Evolutionary conservation across 2,329 filamentous ascomycete genomes (phyloP).

Genomic region (Venturia nashicola): DNA sequence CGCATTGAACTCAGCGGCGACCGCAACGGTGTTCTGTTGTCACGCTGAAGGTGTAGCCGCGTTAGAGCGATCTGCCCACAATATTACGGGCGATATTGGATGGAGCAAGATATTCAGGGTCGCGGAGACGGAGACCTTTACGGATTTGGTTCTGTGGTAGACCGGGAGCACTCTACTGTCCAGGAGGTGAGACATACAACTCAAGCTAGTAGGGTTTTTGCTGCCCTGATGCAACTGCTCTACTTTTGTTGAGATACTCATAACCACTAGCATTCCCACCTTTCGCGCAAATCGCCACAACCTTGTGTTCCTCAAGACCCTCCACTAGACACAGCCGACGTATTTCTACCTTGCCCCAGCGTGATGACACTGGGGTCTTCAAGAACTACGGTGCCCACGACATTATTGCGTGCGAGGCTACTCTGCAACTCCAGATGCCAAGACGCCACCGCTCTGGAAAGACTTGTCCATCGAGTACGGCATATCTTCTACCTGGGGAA

Average conservation of each 20-base stretch:
- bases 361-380: conserved; percentile 18
- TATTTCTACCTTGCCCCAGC: conserved; percentile 28
- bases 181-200: conserved; percentile 22
- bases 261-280: conserved; percentile 20
- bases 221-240: conserved; percentile 4
- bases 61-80: conserved; percentile 23
- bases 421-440: no score
- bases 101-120: conserved; percentile 22
- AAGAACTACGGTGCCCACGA: conserved; percentile 19
- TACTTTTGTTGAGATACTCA: conserved; percentile 10
- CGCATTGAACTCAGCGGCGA: conserved; percentile 22
- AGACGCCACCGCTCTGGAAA: conserved; percentile 22
- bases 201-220: conserved; percentile 21
- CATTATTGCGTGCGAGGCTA: conserved; percentile 15
- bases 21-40: conserved; percentile 23
- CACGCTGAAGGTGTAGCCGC: conserved; percentile 28
- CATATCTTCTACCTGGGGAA: conserved; percentile 21
- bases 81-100: conserved; percentile 25
- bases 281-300: conserved; percentile 25
- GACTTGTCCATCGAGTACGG: conserved; percentile 18
- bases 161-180: conserved; percentile 24
- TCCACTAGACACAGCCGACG: conserved; percentile 20
- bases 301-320: conserved; percentile 17
- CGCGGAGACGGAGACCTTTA: conserved; percentile 22
- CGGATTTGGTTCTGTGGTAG: conserved; percentile 28